Percentiles rank a stretch among this genome's conserved stretches.
These are phyloP conservation scores for Beauveria medogensis DNA, from an alignment of 2,329 filamentous ascomycete species.

Conservation along the genomic window DNA sequence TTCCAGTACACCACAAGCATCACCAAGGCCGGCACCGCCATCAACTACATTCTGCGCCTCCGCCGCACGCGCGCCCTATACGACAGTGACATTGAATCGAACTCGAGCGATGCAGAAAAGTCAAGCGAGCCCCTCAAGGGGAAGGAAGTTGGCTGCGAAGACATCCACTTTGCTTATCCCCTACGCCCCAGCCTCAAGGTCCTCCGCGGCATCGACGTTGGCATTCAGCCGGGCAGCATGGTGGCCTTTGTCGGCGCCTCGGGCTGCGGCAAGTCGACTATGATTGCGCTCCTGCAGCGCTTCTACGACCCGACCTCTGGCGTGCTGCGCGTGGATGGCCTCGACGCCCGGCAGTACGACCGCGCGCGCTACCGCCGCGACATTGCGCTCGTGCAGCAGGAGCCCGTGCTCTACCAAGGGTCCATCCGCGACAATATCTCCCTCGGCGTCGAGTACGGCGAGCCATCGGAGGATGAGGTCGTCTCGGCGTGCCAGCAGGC, in stretches of 20 bases:
- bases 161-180: slow-evolving; percentile 52
- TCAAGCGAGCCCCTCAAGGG: slow-evolving; percentile 16
- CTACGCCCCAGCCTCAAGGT: slow-evolving; percentile 26
- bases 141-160: slow-evolving; percentile 37
- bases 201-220: slow-evolving; percentile 31
- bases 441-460: slow-evolving; percentile 32
- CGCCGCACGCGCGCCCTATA: slow-evolving; percentile 22
- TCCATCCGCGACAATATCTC: slow-evolving; percentile 49
- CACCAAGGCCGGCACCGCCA: slow-evolving; percentile 39
- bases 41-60: slow-evolving; percentile 41
- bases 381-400: slow-evolving; percentile 34
- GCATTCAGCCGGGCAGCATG: slow-evolving; percentile 38
- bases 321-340: slow-evolving; percentile 20
- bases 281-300: slow-evolving; percentile 42
- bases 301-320: slow-evolving; percentile 32
- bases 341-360: slow-evolving; percentile 23
- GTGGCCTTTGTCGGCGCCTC: slow-evolving; percentile 49
- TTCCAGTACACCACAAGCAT: slow-evolving; percentile 43
- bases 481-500: slow-evolving; percentile 43
- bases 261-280: slow-evolving; percentile 53
- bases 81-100: slow-evolving; percentile 21
- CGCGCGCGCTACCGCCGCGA: slow-evolving; percentile 25
- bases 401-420: slow-evolving; percentile 36
- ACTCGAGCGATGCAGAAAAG: not conserved
- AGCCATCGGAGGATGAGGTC: slow-evolving; percentile 30